Base-by-base conservation (phyloP, 352 stramenopile genomes). In the Phytophthora nicotianae region DNA sequence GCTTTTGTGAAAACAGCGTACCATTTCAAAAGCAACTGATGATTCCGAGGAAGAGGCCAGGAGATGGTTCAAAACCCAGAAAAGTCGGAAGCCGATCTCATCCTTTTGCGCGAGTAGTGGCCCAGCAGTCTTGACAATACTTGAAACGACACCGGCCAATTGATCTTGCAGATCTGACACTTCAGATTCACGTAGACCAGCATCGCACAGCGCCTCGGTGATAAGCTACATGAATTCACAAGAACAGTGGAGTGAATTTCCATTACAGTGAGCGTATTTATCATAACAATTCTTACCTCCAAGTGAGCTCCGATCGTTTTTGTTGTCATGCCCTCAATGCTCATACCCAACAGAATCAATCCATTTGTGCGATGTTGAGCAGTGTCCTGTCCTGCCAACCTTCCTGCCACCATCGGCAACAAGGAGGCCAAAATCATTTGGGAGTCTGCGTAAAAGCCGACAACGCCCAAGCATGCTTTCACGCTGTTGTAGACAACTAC, bases 41-140 rank as follows among this genome's bases (percentile, higher is more conserved):
- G 59, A 53, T 23, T 90, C 77, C 0, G 71, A 51, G 8, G 86
- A 74, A 7, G 77, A 75, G 3, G 86, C 84, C 4, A 95, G 58
- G 8, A 95, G 54, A 53, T 93, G 81, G 33, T 72, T 93, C 33
- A 95, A 63, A 11, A 95, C 74, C 86, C 86, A 93, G 40, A 95
- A 93, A 7, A 95, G 68, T 7, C 81, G 77, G 40, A 95, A 93
- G 4, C 62, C 70, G 38, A 83, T 67, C 17, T 83, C 65, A n/a
- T 83, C 74, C 35, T 77, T 73, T 26, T 67, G 70, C 2, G 65
- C 16, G 4, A 92, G 53, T 43, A 88, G 21, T 13, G 70, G 40
- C 7, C 63, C 71, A 5, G 81, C 74, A 32, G 75, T 89, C 49
- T 81, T 78, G 24, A 93, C 63, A 57, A 93, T 79, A 43, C 75